Base-by-base conservation (phyloP, 2,329 filamentous ascomycete genomes). In the Aspergillus thermomutatus region DNA sequence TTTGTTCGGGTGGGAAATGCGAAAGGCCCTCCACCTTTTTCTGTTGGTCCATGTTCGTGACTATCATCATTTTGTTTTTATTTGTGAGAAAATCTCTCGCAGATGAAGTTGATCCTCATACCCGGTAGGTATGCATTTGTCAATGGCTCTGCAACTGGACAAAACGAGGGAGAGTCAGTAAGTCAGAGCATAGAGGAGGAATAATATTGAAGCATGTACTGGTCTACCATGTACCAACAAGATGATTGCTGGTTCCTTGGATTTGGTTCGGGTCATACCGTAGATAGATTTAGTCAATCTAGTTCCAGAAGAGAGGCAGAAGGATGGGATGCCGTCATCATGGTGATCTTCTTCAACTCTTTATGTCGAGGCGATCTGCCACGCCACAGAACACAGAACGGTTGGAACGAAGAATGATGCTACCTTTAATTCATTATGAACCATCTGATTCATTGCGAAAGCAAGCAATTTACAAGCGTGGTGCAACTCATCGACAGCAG, bases 1-100 rank as follows among this genome's bases (percentile, higher is more conserved):
- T 61, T 64, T 58, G 54, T 54, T 64, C 56, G 59, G 62, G 49
- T 54, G 43, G 25, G 46, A 41, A 17, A 41, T 48, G 34, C 26
- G 43, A 49, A 37, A 19, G 40, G 21, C 28, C 49, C 41, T 37
- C 51, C 31, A 52, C 19, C 40, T 49, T 40, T 46, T 54, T 40
- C 19, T 27, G 37, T 50, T 51, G 48, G 47, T 50, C 46, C 25
- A 49, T 11, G 6, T 17, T 50, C 34, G 27, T 54, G 28, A 50
- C 40, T 19, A 21, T 21, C 21, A 43, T 43, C 40, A 43, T 43
- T 17, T 43, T 21, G 40, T 5, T 17, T 17, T 17, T 11, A 21
- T 43, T 23, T 3, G n/a, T 21, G n/a, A 21, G 40, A 23, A 10
- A 43, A 19, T 9, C 40, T 43, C 21, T 43, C 8, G 10, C 40